Conservation (phyloP, 1,139 yeast species). For the Suhomyces anneliseae region DNA sequence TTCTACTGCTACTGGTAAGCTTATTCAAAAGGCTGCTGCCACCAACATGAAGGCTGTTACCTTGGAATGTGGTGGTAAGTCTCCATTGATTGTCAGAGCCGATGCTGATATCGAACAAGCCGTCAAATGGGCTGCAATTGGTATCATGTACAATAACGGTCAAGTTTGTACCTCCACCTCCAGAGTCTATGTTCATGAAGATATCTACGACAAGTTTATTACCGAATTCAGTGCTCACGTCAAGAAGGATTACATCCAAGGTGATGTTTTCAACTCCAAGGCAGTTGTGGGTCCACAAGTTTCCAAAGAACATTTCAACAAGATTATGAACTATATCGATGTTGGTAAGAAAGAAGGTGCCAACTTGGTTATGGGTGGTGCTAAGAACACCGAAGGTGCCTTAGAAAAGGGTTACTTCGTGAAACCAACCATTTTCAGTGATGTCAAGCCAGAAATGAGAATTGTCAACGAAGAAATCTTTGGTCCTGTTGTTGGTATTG, state of each 20-base stretch:
- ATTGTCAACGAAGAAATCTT: slow-evolving; percentile 60
- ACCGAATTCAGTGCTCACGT: slow-evolving; percentile 33
- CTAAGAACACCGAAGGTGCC: slow-evolving; percentile 34
- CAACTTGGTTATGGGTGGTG: slow-evolving; percentile 48
- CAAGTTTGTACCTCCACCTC: slow-evolving; percentile 51
- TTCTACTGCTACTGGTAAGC: slow-evolving; percentile 60
- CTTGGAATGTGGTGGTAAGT: slow-evolving; percentile 93
- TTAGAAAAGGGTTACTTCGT: slow-evolving; percentile 48
- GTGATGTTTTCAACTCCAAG: slow-evolving; percentile 54
- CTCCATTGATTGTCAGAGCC: slow-evolving; percentile 68
- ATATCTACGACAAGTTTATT: slow-evolving; percentile 51
- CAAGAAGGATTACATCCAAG: slow-evolving; percentile 52
- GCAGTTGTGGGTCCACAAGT: slow-evolving; percentile 80
- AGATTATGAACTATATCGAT: slow-evolving; percentile 51
- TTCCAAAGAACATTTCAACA: slow-evolving; percentile 65
- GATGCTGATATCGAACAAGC: slow-evolving; percentile 81
- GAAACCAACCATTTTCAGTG: slow-evolving; percentile 57
- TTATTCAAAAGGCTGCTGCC: slow-evolving; percentile 62
- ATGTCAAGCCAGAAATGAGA: slow-evolving; percentile 51
- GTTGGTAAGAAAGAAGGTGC: slow-evolving; percentile 61
- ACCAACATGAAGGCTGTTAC: slow-evolving; percentile 67
- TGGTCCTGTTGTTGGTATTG: slow-evolving; percentile 59
- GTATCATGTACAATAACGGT: slow-evolving; percentile 75
- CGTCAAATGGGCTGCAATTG: slow-evolving; percentile 82
- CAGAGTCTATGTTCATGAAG: slow-evolving; percentile 45